Percentiles rank a stretch among this genome's conserved stretches.
Evolutionary conservation across 1,284 basidiomycete genomes (phyloP).

Genomic region (Pseudozyma sp.): DNA sequence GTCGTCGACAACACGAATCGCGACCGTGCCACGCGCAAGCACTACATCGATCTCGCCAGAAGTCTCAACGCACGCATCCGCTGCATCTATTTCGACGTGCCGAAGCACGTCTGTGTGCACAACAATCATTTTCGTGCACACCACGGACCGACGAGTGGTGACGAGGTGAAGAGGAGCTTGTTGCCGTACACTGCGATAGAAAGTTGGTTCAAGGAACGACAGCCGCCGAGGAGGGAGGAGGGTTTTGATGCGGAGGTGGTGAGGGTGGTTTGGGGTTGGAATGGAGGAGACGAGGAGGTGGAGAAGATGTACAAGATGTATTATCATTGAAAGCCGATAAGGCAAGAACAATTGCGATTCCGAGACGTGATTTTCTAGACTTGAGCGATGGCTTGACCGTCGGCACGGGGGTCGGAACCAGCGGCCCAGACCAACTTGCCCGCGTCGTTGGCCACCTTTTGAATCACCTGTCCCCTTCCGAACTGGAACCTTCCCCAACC

Average conservation of each 20-base stretch:
- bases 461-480: conserved; percentile 80
- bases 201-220: conserved; percentile 32
- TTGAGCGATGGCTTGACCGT: conserved; percentile 88
- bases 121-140: conserved; percentile 51
- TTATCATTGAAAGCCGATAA: conserved; percentile 25
- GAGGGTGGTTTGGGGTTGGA: conserved; percentile 33
- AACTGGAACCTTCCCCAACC: conserved; percentile 78
- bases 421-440: conserved; percentile 53
- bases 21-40: conserved; percentile 38
- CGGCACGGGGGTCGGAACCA: conserved; percentile 45
- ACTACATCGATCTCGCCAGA: conserved; percentile 46
- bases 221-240: conserved; percentile 29
- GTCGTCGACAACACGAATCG: conserved; percentile 63
- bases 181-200: conserved; percentile 40
- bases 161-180: conserved; percentile 15
- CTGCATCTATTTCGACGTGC: conserved; percentile 47
- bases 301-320: conserved; percentile 28
- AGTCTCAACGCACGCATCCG: conserved; percentile 21
- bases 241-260: conserved; percentile 35
- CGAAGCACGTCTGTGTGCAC: conserved; percentile 30
- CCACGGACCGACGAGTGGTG: conserved; percentile 6
- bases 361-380: conserved; percentile 72
- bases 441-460: conserved; percentile 19
- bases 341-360: not conserved
- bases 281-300: conserved; percentile 23